Conservation (phyloP, 2,329 filamentous ascomycete species). For the Fusarium proliferatum region DNA sequence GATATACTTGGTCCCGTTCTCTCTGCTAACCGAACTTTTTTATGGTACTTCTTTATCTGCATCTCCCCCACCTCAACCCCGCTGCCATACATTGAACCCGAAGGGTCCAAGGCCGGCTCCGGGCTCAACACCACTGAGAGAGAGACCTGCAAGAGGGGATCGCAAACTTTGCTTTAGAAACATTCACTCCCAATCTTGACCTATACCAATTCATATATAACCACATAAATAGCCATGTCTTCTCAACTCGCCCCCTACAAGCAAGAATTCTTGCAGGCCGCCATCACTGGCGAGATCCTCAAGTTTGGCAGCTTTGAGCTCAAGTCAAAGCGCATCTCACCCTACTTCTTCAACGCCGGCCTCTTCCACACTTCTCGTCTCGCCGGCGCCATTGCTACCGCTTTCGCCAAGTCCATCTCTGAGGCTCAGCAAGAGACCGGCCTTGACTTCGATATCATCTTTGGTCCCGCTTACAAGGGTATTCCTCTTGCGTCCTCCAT, state of each 20-base stretch:
- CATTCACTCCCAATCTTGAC: neutral
- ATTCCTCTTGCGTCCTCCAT: slow-evolving; percentile 88
- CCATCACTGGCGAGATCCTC: slow-evolving; percentile 75
- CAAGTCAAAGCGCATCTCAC: slow-evolving; percentile 90
- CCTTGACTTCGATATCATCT: slow-evolving; percentile 83
- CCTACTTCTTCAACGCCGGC: slow-evolving; percentile 98
- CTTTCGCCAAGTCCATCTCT: slow-evolving; percentile 78
- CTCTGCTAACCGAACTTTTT: neutral
- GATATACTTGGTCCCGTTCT: neutral
- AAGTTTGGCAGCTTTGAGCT: slow-evolving; percentile 88
- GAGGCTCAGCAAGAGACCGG: slow-evolving; percentile 56
- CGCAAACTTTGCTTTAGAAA: slow-evolving; percentile 35
- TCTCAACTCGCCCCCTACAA: slow-evolving; percentile 72
- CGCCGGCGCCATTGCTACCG: slow-evolving; percentile 79
- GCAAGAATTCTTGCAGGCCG: slow-evolving; percentile 75
- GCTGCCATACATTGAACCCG: slow-evolving; percentile 24
- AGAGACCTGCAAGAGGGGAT: slow-evolving; percentile 22
- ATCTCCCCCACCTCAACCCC: slow-evolving; percentile 39
- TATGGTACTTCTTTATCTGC: slow-evolving; percentile 15
- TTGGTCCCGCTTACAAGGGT: slow-evolving; percentile 96
- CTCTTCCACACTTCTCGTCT: slow-evolving; percentile 86
- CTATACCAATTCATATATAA: neutral
- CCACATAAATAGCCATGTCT: slow-evolving; percentile 49
- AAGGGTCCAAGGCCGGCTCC: slow-evolving; percentile 27
- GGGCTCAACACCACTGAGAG: slow-evolving; percentile 32